phyloP scores from a whole-genome alignment of 805 yeast species.

The Soucietia sequanensis region DNA sequence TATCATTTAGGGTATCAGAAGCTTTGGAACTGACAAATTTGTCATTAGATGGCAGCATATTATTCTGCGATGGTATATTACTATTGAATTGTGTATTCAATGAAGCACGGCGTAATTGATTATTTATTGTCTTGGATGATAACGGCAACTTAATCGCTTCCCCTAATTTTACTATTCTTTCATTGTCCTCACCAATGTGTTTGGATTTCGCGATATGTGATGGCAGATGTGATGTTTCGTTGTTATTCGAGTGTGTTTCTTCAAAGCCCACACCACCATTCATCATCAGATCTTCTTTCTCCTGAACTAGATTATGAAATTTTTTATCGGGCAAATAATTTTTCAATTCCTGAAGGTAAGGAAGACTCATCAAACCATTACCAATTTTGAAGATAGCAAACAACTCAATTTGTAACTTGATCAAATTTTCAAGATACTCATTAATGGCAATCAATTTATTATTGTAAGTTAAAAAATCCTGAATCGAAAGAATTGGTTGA shows the following conservation, averaged over 20 bases:
- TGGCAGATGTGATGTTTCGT: conserved; percentile 2
- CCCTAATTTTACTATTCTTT: conserved; percentile 31
- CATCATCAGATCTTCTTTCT: conserved; percentile 29
- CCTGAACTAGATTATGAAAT: conserved; percentile 28
- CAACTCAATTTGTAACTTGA: conserved; percentile 20
- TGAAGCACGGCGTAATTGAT: conserved; percentile 20
- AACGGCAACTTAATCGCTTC: conserved; percentile 24
- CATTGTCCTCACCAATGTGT: conserved; percentile 9
- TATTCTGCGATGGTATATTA: too few species aligned
- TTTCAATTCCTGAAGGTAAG: conserved; percentile 23
- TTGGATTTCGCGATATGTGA: conserved; percentile 1
- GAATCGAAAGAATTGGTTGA: conserved; percentile 27
- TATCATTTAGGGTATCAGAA: too few species aligned
- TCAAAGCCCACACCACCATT: conserved; percentile 13
- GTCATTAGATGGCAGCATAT: neutral
- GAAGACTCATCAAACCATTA: conserved; percentile 12
- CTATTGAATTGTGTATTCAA: too few species aligned
- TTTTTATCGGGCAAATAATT: conserved; percentile 20
- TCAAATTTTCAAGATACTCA: conserved; percentile 27
- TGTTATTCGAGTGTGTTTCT: conserved; percentile 8
- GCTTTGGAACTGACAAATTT: neutral
- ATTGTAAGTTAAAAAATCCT: conserved; percentile 26
- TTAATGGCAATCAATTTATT: conserved; percentile 25
- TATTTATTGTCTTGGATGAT: conserved; percentile 28
- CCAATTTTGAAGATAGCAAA: conserved; percentile 15